Percentiles rank a stretch among this genome's conserved stretches.
Conservation (phyloP, 140 eudicot genomes). For the Stevia rebaudiana region DNA sequence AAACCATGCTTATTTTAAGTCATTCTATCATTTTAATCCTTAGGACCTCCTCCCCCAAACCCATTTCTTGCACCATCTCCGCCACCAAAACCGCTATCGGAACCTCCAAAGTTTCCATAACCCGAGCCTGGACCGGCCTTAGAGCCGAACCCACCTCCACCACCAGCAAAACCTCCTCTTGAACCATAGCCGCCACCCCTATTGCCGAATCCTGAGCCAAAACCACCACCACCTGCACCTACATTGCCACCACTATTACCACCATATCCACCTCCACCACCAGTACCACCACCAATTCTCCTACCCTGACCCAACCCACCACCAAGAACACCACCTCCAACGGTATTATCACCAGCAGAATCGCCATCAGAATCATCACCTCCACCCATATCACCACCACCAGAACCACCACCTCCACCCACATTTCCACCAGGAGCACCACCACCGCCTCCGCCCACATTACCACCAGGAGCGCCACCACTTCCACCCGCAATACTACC, state of each 20-base stretch:
- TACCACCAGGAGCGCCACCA: not conserved
- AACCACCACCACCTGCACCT: conserved; percentile 19
- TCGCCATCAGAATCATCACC: conserved; percentile 11
- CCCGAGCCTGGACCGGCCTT: conserved; percentile 26
- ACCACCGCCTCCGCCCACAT: not conserved
- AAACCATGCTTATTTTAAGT: conserved; percentile 26
- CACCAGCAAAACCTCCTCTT: conserved; percentile 24
- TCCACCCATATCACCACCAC: not conserved
- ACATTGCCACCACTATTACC: not conserved
- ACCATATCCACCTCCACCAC: conserved; percentile 4
- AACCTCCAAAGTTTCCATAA: conserved; percentile 27
- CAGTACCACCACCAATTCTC: not conserved
- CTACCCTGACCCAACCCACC: conserved; percentile 6
- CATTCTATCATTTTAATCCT: conserved; percentile 12
- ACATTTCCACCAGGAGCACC: not conserved
- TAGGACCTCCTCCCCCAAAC: conserved; percentile 23
- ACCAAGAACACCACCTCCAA: conserved; percentile 10
- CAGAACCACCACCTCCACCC: not conserved
- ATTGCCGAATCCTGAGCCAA: conserved; percentile 2
- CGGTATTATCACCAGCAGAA: conserved; percentile 15
- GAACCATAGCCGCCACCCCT: conserved; percentile 22
- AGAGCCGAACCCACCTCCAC: conserved; percentile 24
- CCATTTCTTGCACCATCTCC: conserved; percentile 18
- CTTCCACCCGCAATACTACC: conserved; percentile 6
- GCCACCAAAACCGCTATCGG: conserved; percentile 8